These are phyloP conservation scores for Senecio squalidus DNA, from an alignment of 140 eudicot species.

Conservation along the genomic window DNA sequence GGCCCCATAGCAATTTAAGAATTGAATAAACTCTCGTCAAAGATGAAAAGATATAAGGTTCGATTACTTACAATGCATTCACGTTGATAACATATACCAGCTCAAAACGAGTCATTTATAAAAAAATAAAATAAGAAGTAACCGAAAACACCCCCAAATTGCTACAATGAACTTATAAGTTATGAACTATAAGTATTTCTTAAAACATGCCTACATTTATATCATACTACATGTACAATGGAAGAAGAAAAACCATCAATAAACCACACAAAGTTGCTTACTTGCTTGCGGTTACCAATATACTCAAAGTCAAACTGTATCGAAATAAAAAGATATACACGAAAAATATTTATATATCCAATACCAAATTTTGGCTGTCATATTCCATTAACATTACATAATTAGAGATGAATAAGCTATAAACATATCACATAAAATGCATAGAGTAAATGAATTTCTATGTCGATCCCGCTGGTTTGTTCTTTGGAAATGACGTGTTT, in stretches of 20 bases:
- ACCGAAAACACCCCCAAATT: no score
- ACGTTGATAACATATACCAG: no score
- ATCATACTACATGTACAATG: background rate
- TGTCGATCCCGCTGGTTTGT: conserved; percentile 29
- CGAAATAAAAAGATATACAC: conserved; percentile 11
- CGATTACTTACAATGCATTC: no score
- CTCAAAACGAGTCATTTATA: no score
- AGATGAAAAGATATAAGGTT: no score
- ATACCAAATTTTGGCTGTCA: conserved; percentile 3
- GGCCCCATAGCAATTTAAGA: no score
- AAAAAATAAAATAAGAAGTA: no score
- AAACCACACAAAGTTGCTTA: background rate
- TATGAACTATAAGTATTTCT: no score
- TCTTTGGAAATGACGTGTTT: conserved; percentile 34
- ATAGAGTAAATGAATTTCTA: conserved; percentile 4
- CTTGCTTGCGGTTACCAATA: no score
- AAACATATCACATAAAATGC: conserved; percentile 18
- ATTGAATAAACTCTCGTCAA: no score
- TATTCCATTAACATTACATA: conserved; percentile 14
- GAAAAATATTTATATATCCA: conserved; percentile 8
- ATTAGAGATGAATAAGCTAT: conserved; percentile 15
- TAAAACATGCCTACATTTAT: no score
- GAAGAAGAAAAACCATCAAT: background rate
- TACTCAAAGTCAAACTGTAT: background rate
- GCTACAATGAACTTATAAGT: no score